Conservation (phyloP, 768 basidiomycete species). For the Psilocybe sp. region DNA sequence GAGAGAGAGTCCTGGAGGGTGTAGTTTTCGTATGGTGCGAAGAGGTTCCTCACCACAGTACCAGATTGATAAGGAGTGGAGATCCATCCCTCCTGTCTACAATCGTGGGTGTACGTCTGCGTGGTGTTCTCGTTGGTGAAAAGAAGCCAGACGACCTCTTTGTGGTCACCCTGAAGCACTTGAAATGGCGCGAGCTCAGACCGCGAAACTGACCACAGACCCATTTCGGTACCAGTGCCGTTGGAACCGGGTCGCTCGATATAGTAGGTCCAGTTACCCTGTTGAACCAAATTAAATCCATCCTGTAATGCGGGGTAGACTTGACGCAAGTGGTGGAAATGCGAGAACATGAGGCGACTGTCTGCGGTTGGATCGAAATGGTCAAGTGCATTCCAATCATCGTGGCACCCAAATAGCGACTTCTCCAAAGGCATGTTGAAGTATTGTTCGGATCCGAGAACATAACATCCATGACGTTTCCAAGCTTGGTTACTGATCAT, state of each 20-base stretch:
- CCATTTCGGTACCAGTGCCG: conserved; percentile 76
- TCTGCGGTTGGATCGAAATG: conserved; percentile 92
- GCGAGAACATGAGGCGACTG: conserved; percentile 68
- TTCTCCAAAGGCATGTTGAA: conserved; percentile 90
- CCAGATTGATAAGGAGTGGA: conserved; percentile 70
- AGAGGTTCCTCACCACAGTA: conserved; percentile 66
- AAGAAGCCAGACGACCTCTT: conserved; percentile 77
- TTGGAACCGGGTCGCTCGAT: conserved; percentile 88
- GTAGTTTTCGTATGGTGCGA: conserved; percentile 83
- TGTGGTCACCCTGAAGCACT: conserved; percentile 54
- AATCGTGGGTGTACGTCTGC: conserved; percentile 59
- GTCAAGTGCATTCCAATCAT: conserved; percentile 91
- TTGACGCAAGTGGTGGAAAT: conserved; percentile 67
- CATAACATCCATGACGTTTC: conserved; percentile 93
- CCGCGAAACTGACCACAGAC: conserved; percentile 81
- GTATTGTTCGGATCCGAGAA: conserved; percentile 86
- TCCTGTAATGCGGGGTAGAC: conserved; percentile 78
- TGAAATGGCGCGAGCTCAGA: conserved; percentile 59
- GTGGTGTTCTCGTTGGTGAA: conserved; percentile 86
- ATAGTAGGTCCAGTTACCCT: conserved; percentile 80
- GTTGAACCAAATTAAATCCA: conserved; percentile 80
- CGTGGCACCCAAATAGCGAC: conserved; percentile 76
- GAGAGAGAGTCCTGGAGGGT: conserved; percentile 62
- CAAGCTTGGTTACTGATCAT: conserved; percentile 85
- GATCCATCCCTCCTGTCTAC: conserved; percentile 63